Percentiles rank a stretch among this genome's conserved stretches.
Conservation (phyloP, 2,329 filamentous ascomycete genomes). For the Botrytis squamosa region DNA sequence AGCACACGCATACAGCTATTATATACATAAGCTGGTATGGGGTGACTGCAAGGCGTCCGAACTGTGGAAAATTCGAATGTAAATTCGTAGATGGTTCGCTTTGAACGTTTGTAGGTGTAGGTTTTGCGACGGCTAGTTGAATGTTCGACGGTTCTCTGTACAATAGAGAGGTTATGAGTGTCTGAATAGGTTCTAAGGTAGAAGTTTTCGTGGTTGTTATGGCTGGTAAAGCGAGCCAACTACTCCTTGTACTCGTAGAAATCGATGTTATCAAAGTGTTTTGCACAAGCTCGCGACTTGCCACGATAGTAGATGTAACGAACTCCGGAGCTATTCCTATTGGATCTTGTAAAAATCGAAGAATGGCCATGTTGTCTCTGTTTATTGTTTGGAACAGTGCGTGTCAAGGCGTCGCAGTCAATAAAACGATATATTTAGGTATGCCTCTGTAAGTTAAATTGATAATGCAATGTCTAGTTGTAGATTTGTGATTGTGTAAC, state of each 20-base stretch:
- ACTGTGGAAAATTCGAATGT: not conserved
- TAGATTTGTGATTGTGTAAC: constrained; percentile 8
- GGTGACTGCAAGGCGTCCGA: not conserved
- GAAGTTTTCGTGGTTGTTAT: not conserved
- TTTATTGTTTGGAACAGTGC: not conserved
- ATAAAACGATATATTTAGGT: not conserved
- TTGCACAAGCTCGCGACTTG: not conserved
- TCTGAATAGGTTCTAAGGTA: not conserved
- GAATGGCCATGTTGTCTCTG: constrained; percentile 1
- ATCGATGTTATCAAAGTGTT: not conserved
- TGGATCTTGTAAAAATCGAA: not conserved
- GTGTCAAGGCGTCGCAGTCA: not conserved
- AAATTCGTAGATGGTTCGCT: constrained; percentile 3
- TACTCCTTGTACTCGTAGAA: not conserved
- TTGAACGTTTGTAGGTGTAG: not conserved
- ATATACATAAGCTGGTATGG: constrained; percentile 18
- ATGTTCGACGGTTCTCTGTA: not conserved
- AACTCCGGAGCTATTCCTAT: not conserved
- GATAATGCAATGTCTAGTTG: constrained; percentile 12
- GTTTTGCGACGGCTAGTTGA: not conserved
- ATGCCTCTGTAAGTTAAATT: not conserved
- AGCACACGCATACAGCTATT: constrained; percentile 11
- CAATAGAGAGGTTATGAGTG: constrained; percentile 9
- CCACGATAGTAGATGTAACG: not conserved
- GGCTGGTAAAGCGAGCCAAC: not conserved